Evolutionary conservation across 2,329 filamentous ascomycete species (phyloP).

Genomic region (Esteya vermicola): DNA sequence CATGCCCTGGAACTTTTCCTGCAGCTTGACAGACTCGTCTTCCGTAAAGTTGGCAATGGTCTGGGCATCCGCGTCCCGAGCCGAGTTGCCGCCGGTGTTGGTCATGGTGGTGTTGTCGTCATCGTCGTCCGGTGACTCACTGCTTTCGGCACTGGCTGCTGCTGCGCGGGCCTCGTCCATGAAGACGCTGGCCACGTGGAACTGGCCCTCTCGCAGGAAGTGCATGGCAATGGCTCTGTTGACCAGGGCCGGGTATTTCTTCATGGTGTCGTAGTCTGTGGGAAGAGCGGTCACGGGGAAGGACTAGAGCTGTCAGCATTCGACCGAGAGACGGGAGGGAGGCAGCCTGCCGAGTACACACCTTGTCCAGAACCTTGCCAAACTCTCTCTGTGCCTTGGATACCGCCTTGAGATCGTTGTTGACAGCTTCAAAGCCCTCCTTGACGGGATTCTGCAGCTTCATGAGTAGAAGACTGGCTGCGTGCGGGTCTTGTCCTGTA

Average conservation of each 20-base stretch:
- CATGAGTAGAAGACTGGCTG: slow-evolving; percentile 59
- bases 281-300: slow-evolving; percentile 47
- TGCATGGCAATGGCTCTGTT: slow-evolving; percentile 96
- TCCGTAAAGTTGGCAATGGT: slow-evolving; percentile 23
- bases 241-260: slow-evolving; percentile 60
- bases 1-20: slow-evolving; percentile 75
- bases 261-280: slow-evolving; percentile 68
- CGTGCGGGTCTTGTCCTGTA: slow-evolving; percentile 45
- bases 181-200: slow-evolving; percentile 75
- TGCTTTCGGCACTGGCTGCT: slow-evolving; percentile 10
- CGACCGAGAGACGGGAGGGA: neutral
- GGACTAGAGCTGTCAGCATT: slow-evolving; percentile 10
- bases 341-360: slow-evolving; percentile 20
- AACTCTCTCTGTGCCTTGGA: slow-evolving; percentile 73
- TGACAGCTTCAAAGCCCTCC: slow-evolving; percentile 64
- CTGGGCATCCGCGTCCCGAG: slow-evolving; percentile 17
- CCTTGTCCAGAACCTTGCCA: slow-evolving; percentile 72
- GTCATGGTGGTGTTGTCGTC: slow-evolving; percentile 14
- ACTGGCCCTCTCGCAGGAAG: slow-evolving; percentile 85
- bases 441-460: slow-evolving; percentile 80
- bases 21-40: slow-evolving; percentile 53
- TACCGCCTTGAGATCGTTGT: slow-evolving; percentile 67
- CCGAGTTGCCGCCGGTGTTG: slow-evolving; percentile 16
- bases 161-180: slow-evolving; percentile 48
- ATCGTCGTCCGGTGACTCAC: slow-evolving; percentile 14